These are phyloP conservation scores for Psilocybe tampanensis DNA, from an alignment of 768 basidiomycete genomes.

Conservation along the genomic window DNA sequence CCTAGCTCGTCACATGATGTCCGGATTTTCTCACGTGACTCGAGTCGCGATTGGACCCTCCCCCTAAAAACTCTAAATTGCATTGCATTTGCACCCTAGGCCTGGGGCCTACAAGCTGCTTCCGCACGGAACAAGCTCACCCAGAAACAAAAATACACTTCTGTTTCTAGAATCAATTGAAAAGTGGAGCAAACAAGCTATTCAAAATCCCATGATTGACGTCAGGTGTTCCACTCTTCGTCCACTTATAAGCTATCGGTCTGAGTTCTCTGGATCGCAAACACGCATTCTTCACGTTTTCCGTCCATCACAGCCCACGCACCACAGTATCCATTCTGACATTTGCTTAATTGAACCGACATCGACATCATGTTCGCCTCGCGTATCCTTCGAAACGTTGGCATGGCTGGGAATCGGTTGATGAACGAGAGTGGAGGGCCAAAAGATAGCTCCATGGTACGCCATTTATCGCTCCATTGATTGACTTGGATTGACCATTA, in stretches of 20 bases:
- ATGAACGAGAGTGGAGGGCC: conserved; percentile 18
- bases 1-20: background rate
- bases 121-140: background rate
- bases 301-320: background rate
- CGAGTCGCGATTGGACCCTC: background rate
- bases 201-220: background rate
- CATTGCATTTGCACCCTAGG: background rate
- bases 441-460: conserved; percentile 20
- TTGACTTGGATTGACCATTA: background rate
- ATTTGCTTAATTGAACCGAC: background rate
- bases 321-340: background rate
- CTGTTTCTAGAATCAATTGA: background rate
- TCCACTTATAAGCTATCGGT: background rate
- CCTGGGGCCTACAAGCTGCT: background rate
- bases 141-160: background rate
- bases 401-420: conserved; percentile 22
- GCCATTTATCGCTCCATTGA: background rate
- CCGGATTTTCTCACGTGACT: background rate
- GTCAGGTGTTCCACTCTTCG: background rate
- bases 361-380: conserved; percentile 24
- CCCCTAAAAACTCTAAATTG: background rate
- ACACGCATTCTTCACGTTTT: background rate
- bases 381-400: conserved; percentile 24
- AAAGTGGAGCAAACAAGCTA: background rate
- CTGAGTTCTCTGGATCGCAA: too few species aligned